Evolutionary conservation across 768 basidiomycete genomes (phyloP), one percentile per base, ranked within the genome.

Genomic region (Suillus spraguei): DNA sequence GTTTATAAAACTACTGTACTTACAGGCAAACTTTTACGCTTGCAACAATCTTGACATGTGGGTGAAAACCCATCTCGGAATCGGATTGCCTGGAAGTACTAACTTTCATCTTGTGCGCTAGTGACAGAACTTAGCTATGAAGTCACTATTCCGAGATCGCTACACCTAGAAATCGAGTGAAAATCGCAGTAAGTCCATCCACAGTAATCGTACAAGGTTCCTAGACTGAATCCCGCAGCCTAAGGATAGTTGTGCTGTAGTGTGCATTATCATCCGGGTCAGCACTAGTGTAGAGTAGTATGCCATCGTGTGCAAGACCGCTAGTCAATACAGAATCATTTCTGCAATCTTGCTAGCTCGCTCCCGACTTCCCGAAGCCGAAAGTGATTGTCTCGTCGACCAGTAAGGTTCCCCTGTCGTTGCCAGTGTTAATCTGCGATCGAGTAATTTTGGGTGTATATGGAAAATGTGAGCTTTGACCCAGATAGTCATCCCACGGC

Each of bases 401-500:
- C 55, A 56, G 22, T 39, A 56, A 5, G 55, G 55, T 17, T 56
- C 55, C 6, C 55, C 55, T 6, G 36, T 56, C 36, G 2, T 17
- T 24, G 22, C 9, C 16, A 56, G 36, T 10, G 22, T 56, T 17
- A 56, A 39, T 39, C 55, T 56, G 55, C 55, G 55, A 24, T 56
- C 36, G 16, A 17, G 5, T 38, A 56, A 24, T 11, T 56, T 56
- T 22, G 55, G 55, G 24, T 56, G 55, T 38, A 56, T 39, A 36
- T 56, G 36, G 55, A 56, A 56, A 38, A 56, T 56, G 10, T 59
- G 50, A n/a, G 60, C 60, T 41, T 32, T 59, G 8, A 59, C 60
- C 60, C 60, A 61, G 38, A 41, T 52, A 4, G 53, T 54, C 49
- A 61, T 61, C 36, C 60, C 60, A 38, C 60, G 50, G 28, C 20